These are phyloP conservation scores for Chamaecyparis obtusa DNA, from an alignment of 75 land plant genomes.

Conservation along the genomic window DNA sequence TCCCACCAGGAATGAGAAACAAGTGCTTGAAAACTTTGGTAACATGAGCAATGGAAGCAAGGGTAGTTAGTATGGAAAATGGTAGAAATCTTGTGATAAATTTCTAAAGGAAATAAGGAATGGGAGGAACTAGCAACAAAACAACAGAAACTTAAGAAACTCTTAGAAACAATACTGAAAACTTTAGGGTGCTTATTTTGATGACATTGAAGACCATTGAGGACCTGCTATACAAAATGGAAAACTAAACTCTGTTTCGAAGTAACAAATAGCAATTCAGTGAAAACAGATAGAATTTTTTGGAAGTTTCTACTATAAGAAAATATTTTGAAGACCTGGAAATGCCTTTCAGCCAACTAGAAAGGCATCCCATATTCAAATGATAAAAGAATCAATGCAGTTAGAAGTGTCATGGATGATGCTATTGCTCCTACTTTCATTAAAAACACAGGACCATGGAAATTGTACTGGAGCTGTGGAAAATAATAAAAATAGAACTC, in stretches of 20 bases:
- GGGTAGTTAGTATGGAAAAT: not conserved
- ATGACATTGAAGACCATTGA: too few species aligned
- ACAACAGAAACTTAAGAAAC: not conserved
- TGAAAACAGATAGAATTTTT: too few species aligned
- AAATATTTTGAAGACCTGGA: not conserved
- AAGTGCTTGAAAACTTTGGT: not conserved
- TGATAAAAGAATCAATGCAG: not conserved
- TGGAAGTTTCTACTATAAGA: not conserved
- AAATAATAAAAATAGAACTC: not conserved
- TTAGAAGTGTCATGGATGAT: too few species aligned
- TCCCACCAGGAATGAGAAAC: not conserved
- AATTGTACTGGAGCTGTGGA: not conserved
- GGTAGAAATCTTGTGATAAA: not conserved
- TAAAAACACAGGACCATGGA: too few species aligned
- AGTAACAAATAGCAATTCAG: not conserved
- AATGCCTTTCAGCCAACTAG: not conserved
- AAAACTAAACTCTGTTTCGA: not conserved
- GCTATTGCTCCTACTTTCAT: too few species aligned
- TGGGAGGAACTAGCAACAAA: not conserved
- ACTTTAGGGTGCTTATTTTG: not conserved
- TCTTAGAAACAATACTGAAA: not conserved
- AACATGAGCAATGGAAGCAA: not conserved
- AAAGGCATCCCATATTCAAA: not conserved
- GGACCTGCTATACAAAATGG: not conserved
- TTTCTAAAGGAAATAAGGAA: not conserved